Percentiles rank a stretch among this genome's conserved stretches.
These are phyloP conservation scores for Dictyostelium intermedium DNA, from an alignment of 78 protist species.

Conservation along the genomic window DNA sequence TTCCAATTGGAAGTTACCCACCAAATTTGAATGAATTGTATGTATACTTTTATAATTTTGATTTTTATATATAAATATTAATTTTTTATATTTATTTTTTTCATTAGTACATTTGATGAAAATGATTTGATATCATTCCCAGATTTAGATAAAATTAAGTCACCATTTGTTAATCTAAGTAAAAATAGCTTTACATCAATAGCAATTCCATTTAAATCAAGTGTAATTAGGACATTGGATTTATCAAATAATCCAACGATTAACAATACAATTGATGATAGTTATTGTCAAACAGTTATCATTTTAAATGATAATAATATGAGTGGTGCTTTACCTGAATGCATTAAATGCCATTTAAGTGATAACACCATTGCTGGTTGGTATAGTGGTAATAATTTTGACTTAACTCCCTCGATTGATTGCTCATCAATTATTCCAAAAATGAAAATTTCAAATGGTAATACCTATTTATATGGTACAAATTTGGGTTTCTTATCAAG, in stretches of 20 bases:
- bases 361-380: background rate
- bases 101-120: background rate
- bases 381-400: background rate
- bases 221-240: background rate
- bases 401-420: background rate
- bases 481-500: background rate
- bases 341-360: background rate
- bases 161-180: background rate
- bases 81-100: background rate
- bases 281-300: background rate
- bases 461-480: background rate
- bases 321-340: background rate
- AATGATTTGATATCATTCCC: background rate
- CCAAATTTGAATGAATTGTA: background rate
- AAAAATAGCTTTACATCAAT: background rate
- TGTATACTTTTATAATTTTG: background rate
- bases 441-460: background rate
- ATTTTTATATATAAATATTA: background rate
- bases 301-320: background rate
- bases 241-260: background rate
- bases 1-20: background rate
- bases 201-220: background rate
- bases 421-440: background rate
- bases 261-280: background rate
- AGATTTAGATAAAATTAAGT: background rate